These are phyloP conservation scores for sunflower (Helianthus annuus) DNA, from an alignment of 129 eudicot genomes.

Conservation along the genomic window HanXRQr2.0-SUNRISE NC_035436.2:131880371-131880870, in stretches of 20 bases:
- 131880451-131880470: slow-evolving; percentile 17
- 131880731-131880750: slow-evolving; percentile 70
- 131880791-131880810: slow-evolving; percentile 95
- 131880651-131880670: slow-evolving; percentile 65
- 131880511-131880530: slow-evolving; percentile 69
- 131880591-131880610: background rate
- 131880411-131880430: slow-evolving; percentile 69
- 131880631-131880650: slow-evolving; percentile 70
- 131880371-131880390: slow-evolving; percentile 79
- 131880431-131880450: slow-evolving; percentile 50
- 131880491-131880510: slow-evolving; percentile 11
- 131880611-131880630: slow-evolving; percentile 42
- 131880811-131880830: slow-evolving; percentile 92
- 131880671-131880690: slow-evolving; percentile 48
- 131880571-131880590: background rate
- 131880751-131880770: slow-evolving; percentile 85
- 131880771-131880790: slow-evolving; percentile 81
- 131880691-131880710: slow-evolving; percentile 56
- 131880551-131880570: slow-evolving; percentile 14
- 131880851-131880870: slow-evolving; percentile 69
- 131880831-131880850: slow-evolving; percentile 56
- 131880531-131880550: slow-evolving; percentile 49
- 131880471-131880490: slow-evolving; percentile 15
- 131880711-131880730: slow-evolving; percentile 60
- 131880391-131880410: slow-evolving; percentile 74